Percentiles rank a stretch among this genome's conserved stretches.
phyloP scores from a whole-genome alignment of 1,284 basidiomycete species.

The Cutaneotrichosporon arboriforme region DNA sequence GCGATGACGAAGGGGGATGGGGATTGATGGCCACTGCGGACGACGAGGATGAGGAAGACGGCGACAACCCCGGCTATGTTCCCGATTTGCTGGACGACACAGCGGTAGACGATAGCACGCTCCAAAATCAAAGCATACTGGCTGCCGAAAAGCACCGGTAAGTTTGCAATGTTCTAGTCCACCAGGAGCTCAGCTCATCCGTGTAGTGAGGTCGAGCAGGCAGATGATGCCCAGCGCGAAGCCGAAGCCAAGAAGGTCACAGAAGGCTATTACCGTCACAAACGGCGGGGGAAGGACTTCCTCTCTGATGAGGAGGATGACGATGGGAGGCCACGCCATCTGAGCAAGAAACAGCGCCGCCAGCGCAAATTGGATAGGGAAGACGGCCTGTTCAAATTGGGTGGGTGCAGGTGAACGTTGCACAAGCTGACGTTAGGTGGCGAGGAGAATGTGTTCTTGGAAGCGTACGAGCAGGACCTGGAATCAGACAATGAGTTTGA shows the following conservation, averaged over 20 bases:
- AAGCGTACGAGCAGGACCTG: constrained; percentile 27
- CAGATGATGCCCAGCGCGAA: constrained; percentile 36
- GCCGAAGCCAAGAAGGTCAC: constrained; percentile 36
- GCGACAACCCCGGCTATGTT: constrained; percentile 25
- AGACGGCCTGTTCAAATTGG: constrained; percentile 31
- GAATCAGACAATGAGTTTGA: constrained; percentile 35
- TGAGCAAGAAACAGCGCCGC: constrained; percentile 26
- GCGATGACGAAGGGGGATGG: constrained; percentile 50
- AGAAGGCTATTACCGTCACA: constrained; percentile 31
- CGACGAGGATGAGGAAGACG: constrained; percentile 31
- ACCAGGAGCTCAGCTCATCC: too few species aligned
- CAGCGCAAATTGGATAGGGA: constrained; percentile 25
- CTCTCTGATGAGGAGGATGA: constrained; percentile 31
- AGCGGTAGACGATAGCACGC: constrained; percentile 26
- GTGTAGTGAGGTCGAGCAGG: constrained; percentile 28
- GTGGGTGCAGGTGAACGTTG: constrained; percentile 13
- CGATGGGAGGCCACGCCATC: constrained; percentile 14
- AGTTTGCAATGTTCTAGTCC: neutral
- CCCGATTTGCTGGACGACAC: constrained; percentile 38
- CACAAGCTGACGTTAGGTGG: constrained; percentile 9
- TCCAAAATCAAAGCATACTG: constrained; percentile 22
- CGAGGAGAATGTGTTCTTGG: constrained; percentile 30
- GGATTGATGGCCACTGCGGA: constrained; percentile 20
- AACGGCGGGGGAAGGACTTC: constrained; percentile 33
- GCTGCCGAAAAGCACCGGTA: constrained; percentile 35